Evolutionary conservation across 768 basidiomycete genomes (phyloP), one percentile per base, ranked within the genome.

Genomic region (Gloeostereum incarnatum): DNA sequence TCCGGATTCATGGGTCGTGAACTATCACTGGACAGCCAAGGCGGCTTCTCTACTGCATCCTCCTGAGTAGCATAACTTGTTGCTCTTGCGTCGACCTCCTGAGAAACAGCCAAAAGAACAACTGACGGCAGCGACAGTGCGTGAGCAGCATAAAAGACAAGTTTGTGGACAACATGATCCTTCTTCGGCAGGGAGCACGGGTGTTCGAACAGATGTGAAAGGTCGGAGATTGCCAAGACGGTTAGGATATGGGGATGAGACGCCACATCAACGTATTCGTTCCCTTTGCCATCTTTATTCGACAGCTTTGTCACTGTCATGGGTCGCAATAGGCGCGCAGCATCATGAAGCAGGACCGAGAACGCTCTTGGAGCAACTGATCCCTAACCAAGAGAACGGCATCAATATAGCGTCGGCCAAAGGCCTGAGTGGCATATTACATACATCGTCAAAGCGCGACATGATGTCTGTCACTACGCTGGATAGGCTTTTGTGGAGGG

Each of bases 141-240:
- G 46, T 80, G 72, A 5, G 78, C 81, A 4, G 74, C 74, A 45
- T 88, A 89, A 57, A 81, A 89, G 10, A 65, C 54, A 18, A 87
- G 46, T 58, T 86, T 89, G 46, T 74, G 74, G 6, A 63, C 53
- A 35, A 73, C 55, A 47, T 71, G 71, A 36, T 60, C 63, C 36
- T 43, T 35, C 23, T 37, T 26, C 30, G 27, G 14, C 9, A 43
- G 16, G 6, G 33, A 18, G 21, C 22, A 8, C 35, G 42, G 11
- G 38, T 9, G 19, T 35, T 44, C 38, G 53, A 72, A 78, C 21
- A 81, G 49, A 6, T 46, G 46, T 25, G 53, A 46, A 10, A 81
- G 39, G 58, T 83, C 81, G 2, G 78, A 79, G 13, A 83, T 54
- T 6, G 68, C 71, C 20, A 68, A 64, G 6, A 78, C 49, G 10